These are phyloP conservation scores for Kuraishia hungarica DNA, from an alignment of 805 yeast genomes.

Conservation along the genomic window DNA sequence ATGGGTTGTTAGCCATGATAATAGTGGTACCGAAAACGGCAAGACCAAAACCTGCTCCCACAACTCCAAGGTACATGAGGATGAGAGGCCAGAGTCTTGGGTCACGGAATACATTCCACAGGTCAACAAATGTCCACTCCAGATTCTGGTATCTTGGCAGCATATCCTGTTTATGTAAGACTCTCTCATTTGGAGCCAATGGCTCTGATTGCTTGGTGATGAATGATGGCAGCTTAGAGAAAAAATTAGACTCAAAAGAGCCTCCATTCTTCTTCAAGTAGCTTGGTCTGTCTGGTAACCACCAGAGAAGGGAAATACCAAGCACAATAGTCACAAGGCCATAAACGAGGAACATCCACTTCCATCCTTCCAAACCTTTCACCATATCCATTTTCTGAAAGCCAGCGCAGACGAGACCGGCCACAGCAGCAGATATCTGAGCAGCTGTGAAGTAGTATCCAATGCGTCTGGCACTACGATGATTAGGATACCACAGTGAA, in stretches of 20 bases:
- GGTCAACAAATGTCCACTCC: constrained; percentile 54
- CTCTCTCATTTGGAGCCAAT: constrained; percentile 41
- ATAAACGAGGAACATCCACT: constrained; percentile 76
- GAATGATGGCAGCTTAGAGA: constrained; percentile 8
- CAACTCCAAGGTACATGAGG: constrained; percentile 88
- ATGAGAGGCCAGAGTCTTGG: constrained; percentile 70
- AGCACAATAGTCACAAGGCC: constrained; percentile 60
- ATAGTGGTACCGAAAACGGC: constrained; percentile 81
- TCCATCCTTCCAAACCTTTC: constrained; percentile 73
- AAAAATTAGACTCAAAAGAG: constrained; percentile 5
- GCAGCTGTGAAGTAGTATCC: constrained; percentile 92
- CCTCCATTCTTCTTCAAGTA: constrained; percentile 12
- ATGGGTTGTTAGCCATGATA: constrained; percentile 55
- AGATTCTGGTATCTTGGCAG: constrained; percentile 34
- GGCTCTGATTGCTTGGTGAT: constrained; percentile 27
- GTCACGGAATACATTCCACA: constrained; percentile 48
- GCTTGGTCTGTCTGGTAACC: constrained; percentile 78
- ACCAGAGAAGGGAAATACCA: constrained; percentile 63
- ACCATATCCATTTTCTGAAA: constrained; percentile 74
- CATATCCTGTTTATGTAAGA: constrained; percentile 55
- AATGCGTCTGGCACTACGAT: constrained; percentile 66
- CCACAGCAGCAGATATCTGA: constrained; percentile 83
- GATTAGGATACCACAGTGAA: constrained; percentile 78
- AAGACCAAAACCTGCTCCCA: constrained; percentile 83
- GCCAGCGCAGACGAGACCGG: constrained; percentile 82